Conservation (phyloP, 495 filamentous ascomycete genomes). For the Neurospora sp. region DNA sequence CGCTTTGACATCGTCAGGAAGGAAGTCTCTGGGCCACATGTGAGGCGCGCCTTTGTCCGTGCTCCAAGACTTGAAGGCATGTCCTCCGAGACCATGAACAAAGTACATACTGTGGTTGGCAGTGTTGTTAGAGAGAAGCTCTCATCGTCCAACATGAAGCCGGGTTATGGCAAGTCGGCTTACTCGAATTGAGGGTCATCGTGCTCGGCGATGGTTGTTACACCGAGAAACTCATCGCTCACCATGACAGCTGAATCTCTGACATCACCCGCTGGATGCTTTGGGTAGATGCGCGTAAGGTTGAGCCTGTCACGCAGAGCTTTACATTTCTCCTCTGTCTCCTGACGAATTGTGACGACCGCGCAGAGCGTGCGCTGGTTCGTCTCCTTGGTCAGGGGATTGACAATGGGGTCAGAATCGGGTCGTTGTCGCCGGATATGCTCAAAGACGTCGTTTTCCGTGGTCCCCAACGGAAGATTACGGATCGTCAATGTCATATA, state of each 20-base stretch:
- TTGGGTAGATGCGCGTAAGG: not conserved
- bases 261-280: not conserved
- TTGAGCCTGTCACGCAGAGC: conserved; percentile 3
- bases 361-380: conserved; percentile 1
- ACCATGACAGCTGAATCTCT: not conserved
- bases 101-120: conserved; percentile 6
- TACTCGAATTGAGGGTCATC: conserved; percentile 12
- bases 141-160: not conserved
- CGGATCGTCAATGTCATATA: conserved; percentile 9
- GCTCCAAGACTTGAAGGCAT: conserved; percentile 10
- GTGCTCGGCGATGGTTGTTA: conserved; percentile 12
- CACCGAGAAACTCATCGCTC: conserved; percentile 11
- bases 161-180: not conserved
- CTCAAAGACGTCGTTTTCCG: conserved; percentile 2
- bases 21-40: conserved; percentile 10
- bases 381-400: conserved; percentile 1
- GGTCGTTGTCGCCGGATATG: conserved; percentile 1
- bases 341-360: conserved; percentile 6
- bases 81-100: conserved; percentile 11
- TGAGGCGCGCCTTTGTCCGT: conserved; percentile 5
- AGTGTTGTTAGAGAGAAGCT: not conserved
- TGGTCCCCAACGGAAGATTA: conserved; percentile 10
- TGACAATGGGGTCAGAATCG: conserved; percentile 2
- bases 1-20: conserved; percentile 3
- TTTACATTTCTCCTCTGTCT: conserved; percentile 1